Evolutionary conservation across 305 asterid genomes (phyloP).

Genomic region (Petunia hybrid): DNA sequence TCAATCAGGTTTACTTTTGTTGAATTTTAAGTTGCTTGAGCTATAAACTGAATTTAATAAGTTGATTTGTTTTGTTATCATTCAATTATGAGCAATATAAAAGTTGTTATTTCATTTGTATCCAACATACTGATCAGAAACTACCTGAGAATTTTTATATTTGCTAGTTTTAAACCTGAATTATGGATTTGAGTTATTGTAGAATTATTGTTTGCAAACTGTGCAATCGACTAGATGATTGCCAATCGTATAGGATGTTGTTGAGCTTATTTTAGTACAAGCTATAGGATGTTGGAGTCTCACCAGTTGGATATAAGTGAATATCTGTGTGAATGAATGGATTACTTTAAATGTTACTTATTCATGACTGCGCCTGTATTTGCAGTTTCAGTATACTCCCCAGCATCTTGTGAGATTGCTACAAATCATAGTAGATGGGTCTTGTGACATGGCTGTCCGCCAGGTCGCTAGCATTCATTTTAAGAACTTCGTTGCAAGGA

Average conservation of each 20-base stretch:
- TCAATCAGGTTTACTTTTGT: conserved; percentile 33
- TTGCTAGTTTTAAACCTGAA: conserved; percentile 10
- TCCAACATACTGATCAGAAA: background rate
- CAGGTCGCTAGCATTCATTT: conserved; percentile 98
- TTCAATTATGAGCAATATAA: background rate
- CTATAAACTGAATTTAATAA: background rate
- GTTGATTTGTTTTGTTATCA: background rate
- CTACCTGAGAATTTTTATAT: too few relatives aligned
- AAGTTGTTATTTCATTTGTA: background rate
- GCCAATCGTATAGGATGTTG: too few relatives aligned
- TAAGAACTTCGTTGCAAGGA: conserved; percentile 86
- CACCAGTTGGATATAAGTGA: background rate
- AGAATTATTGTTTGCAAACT: too few relatives aligned
- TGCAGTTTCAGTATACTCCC: conserved; percentile 87
- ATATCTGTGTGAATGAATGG: background rate
- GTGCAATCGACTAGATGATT: background rate
- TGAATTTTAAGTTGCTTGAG: background rate
- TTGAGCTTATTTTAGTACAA: background rate
- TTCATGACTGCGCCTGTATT: conserved; percentile 25
- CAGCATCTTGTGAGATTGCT: conserved; percentile 97
- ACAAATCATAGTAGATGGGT: conserved; percentile 91
- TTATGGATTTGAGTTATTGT: background rate
- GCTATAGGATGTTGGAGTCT: conserved; percentile 14
- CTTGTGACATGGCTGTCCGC: conserved; percentile 82
- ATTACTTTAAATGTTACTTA: conserved; percentile 25